These are phyloP conservation scores for Quercus bicolor DNA, from an alignment of 306 rosid genomes.

Conservation along the genomic window DNA sequence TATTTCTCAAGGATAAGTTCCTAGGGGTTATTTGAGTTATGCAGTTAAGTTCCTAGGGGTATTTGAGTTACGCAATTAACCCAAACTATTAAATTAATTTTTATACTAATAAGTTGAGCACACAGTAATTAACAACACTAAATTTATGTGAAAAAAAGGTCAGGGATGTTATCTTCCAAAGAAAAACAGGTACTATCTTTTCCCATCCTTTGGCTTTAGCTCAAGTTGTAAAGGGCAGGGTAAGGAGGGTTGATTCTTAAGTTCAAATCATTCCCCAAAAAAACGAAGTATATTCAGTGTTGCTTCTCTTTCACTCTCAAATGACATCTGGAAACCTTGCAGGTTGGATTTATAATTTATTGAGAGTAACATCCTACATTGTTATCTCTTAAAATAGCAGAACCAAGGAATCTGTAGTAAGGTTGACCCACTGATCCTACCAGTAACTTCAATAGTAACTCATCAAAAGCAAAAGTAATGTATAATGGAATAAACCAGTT, in stretches of 20 bases:
- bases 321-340: background rate
- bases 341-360: background rate
- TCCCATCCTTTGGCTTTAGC: background rate
- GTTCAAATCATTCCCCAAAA: background rate
- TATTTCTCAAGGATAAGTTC: background rate
- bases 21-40: background rate
- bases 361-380: background rate
- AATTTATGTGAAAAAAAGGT: background rate
- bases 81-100: background rate
- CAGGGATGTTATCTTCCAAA: background rate
- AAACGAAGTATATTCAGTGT: background rate
- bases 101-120: background rate
- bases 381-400: background rate
- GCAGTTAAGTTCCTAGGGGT: too few species aligned
- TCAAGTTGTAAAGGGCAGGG: background rate
- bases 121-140: background rate
- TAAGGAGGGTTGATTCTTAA: background rate
- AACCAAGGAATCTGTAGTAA: background rate
- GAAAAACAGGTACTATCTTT: background rate
- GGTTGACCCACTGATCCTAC: background rate
- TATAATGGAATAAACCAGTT: slow-evolving; percentile 7
- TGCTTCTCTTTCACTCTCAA: background rate
- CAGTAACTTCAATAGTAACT: too few species aligned
- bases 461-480: too few species aligned
- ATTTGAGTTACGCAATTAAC: too few species aligned